Base-by-base conservation (phyloP, 148 eudicot species). In the Spergularia marina region DNA sequence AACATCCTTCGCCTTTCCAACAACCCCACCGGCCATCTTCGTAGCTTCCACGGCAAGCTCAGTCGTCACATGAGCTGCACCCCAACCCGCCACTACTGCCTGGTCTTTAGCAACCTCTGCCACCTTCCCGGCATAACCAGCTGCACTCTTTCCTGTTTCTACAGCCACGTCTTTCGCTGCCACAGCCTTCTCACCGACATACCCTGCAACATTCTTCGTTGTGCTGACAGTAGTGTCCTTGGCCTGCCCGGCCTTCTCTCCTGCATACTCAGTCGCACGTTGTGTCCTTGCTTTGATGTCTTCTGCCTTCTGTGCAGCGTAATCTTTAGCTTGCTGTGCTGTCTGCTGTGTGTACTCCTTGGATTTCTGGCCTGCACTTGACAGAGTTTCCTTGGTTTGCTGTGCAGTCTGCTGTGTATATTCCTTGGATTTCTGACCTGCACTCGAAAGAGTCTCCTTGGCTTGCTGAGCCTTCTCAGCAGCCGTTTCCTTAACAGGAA, bases 61-160 rank as follows among this genome's bases (percentile, higher is more conserved):
- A 0, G 83, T 36, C 0, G 89, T 82, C 14, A 12, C 75, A 30
- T 89, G 88, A 0, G 88, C 91, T 0, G 86, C 86, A 7, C 83
- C 87, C 96, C 96, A 91, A 0, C 88, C 91, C 0, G 84, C 87
- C 77, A 86, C 88, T 20, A 76, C 88, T 10, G 88, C 93, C 78
- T 76, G 82, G 54, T 87, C 97, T 83, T 83, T 89, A 44, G 83
- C 90, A 15, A 17, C 81, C 34, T 56, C 89, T 0, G 86, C 96
- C 68, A 83, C 85, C 62, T 83, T 76, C 20, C 82, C 90, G 0
- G 77, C 88, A 55, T 85, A 84, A 16, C 84, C 87, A 14, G 73
- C 84, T 8, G 82, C 70, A 1, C 75, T 78, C 74, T 85, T 85
- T 15, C 87, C 88, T 0, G 77, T 79, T 17, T 83, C 84, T 57